phyloP scores from a whole-genome alignment of 257 asterid genomes.

The Perilla frutescens region DNA sequence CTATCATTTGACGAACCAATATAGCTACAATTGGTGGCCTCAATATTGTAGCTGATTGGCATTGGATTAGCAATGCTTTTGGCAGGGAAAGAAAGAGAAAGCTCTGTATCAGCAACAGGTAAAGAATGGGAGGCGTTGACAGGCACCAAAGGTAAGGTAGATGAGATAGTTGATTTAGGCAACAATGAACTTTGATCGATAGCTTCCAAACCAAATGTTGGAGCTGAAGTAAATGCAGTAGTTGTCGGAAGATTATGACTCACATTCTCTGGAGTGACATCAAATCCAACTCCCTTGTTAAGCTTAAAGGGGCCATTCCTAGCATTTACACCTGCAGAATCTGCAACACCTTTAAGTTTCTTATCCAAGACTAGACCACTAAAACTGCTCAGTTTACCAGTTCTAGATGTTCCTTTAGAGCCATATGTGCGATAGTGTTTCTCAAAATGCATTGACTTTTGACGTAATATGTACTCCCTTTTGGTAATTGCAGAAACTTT shows the following conservation, averaged over 20 bases:
- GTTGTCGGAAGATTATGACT: slow-evolving; percentile 50
- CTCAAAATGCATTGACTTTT: slow-evolving; percentile 75
- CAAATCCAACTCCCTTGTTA: slow-evolving; percentile 51
- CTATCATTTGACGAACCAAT: slow-evolving; percentile 49
- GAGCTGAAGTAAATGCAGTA: slow-evolving; percentile 51
- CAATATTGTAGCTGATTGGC: slow-evolving; percentile 57
- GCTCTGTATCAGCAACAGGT: slow-evolving; percentile 86
- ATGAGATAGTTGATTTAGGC: slow-evolving; percentile 47
- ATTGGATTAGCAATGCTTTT: slow-evolving; percentile 52
- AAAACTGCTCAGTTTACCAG: slow-evolving; percentile 62
- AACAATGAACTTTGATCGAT: slow-evolving; percentile 42
- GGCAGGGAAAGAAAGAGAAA: slow-evolving; percentile 82
- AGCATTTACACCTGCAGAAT: slow-evolving; percentile 56
- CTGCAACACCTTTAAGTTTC: slow-evolving; percentile 75
- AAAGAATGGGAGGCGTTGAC: slow-evolving; percentile 45
- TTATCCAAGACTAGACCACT: slow-evolving; percentile 76
- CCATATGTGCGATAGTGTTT: slow-evolving; percentile 70
- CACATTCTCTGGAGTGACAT: slow-evolving; percentile 47
- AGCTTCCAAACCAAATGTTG: slow-evolving; percentile 55
- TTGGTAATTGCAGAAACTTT: slow-evolving; percentile 75
- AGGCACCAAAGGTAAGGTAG: slow-evolving; percentile 42
- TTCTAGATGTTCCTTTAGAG: slow-evolving; percentile 62
- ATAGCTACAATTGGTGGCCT: slow-evolving; percentile 43
- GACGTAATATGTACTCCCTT: slow-evolving; percentile 76
- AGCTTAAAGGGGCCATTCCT: slow-evolving; percentile 53